A percentile compares a stretch with the other conserved stretches of the same genome.
These are phyloP conservation scores for Trichoderma reesei DNA, from an alignment of 495 filamentous ascomycete species.

Conservation along the genomic window DNA sequence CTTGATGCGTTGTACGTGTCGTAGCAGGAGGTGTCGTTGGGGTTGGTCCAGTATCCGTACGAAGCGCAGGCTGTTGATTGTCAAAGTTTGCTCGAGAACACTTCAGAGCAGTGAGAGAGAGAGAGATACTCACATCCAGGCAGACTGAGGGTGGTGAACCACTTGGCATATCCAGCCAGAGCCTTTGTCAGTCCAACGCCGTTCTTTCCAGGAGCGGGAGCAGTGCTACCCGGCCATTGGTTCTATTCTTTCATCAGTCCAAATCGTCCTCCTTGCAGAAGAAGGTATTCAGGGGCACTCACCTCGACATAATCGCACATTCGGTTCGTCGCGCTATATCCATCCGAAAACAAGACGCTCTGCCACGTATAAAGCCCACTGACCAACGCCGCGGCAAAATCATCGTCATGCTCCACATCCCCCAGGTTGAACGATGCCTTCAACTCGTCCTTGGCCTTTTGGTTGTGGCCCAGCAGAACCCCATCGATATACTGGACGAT, in stretches of 20 bases:
- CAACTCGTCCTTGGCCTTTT: constrained; percentile 35
- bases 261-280: neutral
- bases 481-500: constrained; percentile 50
- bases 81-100: neutral
- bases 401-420: constrained; percentile 39
- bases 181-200: constrained; percentile 49
- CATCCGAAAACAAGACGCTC: constrained; percentile 2
- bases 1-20: constrained; percentile 48
- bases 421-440: constrained; percentile 51
- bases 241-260: constrained; percentile 17
- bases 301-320: constrained; percentile 40
- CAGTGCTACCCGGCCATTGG: constrained; percentile 14
- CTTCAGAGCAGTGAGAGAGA: too few species aligned
- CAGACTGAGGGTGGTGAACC: constrained; percentile 31
- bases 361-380: constrained; percentile 53
- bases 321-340: constrained; percentile 41
- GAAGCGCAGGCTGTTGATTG: constrained; percentile 16
- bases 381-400: constrained; percentile 48
- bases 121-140: neutral
- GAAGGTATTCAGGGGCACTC: neutral
- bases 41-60: constrained; percentile 40
- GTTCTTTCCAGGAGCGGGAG: neutral
- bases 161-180: constrained; percentile 43
- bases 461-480: constrained; percentile 32
- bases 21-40: constrained; percentile 43